These are phyloP conservation scores for Dothideomycetes sp. DNA, from an alignment of 2,329 filamentous ascomycete genomes.

Conservation along the genomic window DNA sequence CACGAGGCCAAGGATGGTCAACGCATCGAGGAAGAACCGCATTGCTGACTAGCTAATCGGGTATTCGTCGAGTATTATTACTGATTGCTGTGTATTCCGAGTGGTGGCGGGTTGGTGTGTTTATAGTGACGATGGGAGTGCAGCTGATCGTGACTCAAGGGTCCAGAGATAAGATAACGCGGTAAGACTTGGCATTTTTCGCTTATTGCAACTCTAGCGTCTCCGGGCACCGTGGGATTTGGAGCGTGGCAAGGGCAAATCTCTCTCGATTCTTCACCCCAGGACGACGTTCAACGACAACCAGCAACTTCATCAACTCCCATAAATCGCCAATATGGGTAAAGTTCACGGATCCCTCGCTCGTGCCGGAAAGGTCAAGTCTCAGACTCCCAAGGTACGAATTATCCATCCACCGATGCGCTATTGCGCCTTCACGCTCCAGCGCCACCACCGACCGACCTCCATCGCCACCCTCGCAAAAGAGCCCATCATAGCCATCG, in stretches of 20 bases:
- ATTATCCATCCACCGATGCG: conserved; percentile 10
- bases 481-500: background rate
- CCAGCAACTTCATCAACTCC: conserved; percentile 6
- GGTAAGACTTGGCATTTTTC: background rate
- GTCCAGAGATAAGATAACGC: background rate
- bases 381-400: conserved; percentile 81
- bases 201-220: background rate
- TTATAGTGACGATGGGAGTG: no score
- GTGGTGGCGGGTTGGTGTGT: no score
- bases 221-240: background rate
- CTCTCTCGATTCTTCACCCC: conserved; percentile 4
- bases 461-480: conserved; percentile 1
- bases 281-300: conserved; percentile 5
- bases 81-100: no score
- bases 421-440: conserved; percentile 12
- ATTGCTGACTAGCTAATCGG: conserved; percentile 5
- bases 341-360: conserved; percentile 91
- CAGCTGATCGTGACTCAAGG: no score
- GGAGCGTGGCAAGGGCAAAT: background rate
- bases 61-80: no score
- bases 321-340: conserved; percentile 58
- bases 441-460: conserved; percentile 15
- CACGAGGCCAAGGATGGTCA: conserved; percentile 3
- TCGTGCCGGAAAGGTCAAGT: conserved; percentile 97
- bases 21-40: background rate